Conservation (phyloP, 2,329 filamentous ascomycete genomes). For the Fusarium oligoseptatum region DNA sequence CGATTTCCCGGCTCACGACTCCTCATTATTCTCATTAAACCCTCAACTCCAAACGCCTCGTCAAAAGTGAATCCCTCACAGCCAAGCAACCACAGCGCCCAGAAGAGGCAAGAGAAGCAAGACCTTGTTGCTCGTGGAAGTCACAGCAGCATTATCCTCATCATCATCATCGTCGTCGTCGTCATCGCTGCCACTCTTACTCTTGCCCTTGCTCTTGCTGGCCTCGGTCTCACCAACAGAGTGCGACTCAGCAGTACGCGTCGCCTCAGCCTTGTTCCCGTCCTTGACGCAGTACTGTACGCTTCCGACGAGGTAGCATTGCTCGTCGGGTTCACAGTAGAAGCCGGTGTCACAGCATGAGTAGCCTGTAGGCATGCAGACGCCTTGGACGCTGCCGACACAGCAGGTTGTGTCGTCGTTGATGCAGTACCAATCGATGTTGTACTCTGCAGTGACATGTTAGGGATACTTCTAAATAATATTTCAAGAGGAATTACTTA, state of each 20-base stretch:
- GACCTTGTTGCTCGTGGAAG: not conserved
- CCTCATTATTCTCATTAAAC: not conserved
- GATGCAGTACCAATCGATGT: constrained; percentile 21
- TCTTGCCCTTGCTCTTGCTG: not conserved
- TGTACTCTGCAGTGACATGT: constrained; percentile 14
- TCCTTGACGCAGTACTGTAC: constrained; percentile 18
- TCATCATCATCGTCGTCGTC: constrained; percentile 1
- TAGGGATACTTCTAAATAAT: not conserved
- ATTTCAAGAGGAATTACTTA: not conserved
- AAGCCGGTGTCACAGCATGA: constrained; percentile 36
- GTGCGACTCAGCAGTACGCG: constrained; percentile 11
- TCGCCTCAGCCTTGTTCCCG: constrained; percentile 1
- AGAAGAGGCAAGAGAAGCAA: constrained; percentile 15
- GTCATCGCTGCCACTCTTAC: not conserved
- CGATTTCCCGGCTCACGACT: not conserved
- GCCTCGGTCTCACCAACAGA: constrained; percentile 17
- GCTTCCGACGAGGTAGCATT: constrained; percentile 18
- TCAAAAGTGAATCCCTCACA: constrained; percentile 6
- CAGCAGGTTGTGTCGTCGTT: constrained; percentile 27
- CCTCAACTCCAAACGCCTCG: not conserved
- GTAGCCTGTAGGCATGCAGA: constrained; percentile 37
- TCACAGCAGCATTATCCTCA: constrained; percentile 6
- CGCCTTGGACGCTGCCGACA: constrained; percentile 23
- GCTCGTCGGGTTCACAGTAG: constrained; percentile 30
- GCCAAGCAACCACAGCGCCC: constrained; percentile 13